These are phyloP conservation scores for Aspergillus fumigatus DNA, from an alignment of 2,329 filamentous ascomycete genomes.

Conservation along the genomic window DNA sequence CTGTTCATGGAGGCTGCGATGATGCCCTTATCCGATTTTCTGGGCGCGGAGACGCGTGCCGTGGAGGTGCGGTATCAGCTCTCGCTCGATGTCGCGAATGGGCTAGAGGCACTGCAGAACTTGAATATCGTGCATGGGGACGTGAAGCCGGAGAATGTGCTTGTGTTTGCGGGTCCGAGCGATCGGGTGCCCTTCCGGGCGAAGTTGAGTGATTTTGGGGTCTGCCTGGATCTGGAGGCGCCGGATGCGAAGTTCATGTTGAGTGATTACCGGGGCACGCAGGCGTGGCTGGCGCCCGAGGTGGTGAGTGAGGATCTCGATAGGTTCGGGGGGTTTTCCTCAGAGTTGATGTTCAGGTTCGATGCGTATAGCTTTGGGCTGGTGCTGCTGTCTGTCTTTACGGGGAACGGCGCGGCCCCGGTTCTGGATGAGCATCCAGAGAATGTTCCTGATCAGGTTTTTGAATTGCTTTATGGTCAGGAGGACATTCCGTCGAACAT, in stretches of 20 bases:
- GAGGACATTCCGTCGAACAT: conserved; percentile 16
- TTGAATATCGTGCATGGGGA: conserved; percentile 25
- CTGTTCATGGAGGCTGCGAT: conserved; percentile 26
- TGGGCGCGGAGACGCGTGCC: conserved; percentile 9
- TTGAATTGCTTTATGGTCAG: conserved; percentile 11
- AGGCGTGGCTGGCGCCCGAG: conserved; percentile 22
- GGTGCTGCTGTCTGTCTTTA: conserved; percentile 21
- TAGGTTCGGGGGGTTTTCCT: conserved; percentile 12
- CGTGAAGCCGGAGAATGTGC: conserved; percentile 28
- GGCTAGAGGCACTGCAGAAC: conserved; percentile 22
- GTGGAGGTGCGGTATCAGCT: conserved; percentile 21
- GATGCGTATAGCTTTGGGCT: conserved; percentile 26
- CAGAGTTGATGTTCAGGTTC: conserved; percentile 23
- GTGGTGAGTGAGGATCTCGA: conserved; percentile 7
- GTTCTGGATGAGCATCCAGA: conserved; percentile 8
- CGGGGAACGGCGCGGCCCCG: conserved; percentile 11
- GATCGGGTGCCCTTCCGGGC: conserved; percentile 20
- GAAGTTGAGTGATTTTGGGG: conserved; percentile 28
- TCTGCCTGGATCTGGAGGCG: conserved; percentile 24
- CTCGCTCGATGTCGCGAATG: conserved; percentile 19
- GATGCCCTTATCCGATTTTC: conserved; percentile 22
- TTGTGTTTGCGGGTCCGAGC: conserved; percentile 18
- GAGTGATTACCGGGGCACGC: conserved; percentile 23
- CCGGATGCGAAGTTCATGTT: conserved; percentile 14
- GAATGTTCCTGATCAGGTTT: conserved; percentile 8